Evolutionary conservation across 129 eudicot genomes (phyloP), one percentile per base, ranked within the genome.

Genomic region (Pseudognaphalium luteoalbum): DNA sequence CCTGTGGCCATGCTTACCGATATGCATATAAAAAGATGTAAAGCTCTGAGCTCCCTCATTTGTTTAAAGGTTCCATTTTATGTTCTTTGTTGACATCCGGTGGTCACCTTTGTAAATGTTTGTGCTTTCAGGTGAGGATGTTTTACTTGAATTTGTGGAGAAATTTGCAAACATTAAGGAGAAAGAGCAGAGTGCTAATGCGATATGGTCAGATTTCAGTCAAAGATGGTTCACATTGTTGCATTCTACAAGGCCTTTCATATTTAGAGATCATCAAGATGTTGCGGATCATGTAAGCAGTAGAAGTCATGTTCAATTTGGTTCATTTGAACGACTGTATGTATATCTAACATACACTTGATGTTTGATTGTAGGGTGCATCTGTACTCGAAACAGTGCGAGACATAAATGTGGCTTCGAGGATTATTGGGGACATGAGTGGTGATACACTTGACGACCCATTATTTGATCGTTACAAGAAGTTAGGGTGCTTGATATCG

Each of bases 1-100:
- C 99, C 99, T 1, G 39, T 91, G 66, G 97, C 90, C 21, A 91
- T 95, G 99, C 84, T 95, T 4, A 76, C 96, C 10, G 85, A 91
- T 57, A 4, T 89, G 17, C 96, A 91, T 71, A 63, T 91, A 75
- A 74, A 83, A 57, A 81, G 87, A 89, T 87, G 98, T 94, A 60
- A 66, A 68, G 20, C 17, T 35, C 66, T 41, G 12, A 2, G 44
- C 44, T 39, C 44, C 44, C 44, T 8, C 5, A 19, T 30, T 33
- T 42, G 19, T 44, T 44, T 9, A 1, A 44, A 44, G 2, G 5
- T 47, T 41, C 50, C 6, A 4, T 5, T 1, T 56, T 16, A 25
- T 25, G 28, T 25, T 25, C 28, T 6, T 1, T n/a, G 25, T 56
- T 56, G 6, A 6, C 19, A 17, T 11, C 0, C 5, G 6, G 2